phyloP scores from a whole-genome alignment of 1,139 yeast species.

The Hansenula sp. region DNA sequence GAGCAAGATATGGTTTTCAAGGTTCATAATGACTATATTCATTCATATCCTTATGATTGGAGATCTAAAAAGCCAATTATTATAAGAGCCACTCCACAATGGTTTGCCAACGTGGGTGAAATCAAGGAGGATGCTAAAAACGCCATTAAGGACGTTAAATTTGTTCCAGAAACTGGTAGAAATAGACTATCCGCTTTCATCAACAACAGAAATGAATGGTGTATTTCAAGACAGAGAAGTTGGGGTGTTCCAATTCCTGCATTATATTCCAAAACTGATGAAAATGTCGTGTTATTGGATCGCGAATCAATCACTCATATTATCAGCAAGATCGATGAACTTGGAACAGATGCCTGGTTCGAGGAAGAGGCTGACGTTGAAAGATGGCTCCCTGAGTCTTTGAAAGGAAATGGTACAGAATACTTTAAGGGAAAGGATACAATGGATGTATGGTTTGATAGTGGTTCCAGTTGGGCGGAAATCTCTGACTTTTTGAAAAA shows the following conservation, averaged over 20 bases:
- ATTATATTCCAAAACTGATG: constrained; percentile 50
- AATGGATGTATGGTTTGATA: constrained; percentile 99
- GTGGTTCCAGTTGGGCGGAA: constrained; percentile 90
- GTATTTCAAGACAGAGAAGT: constrained; percentile 92
- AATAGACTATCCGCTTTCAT: constrained; percentile 73
- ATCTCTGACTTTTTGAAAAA: constrained; percentile 39
- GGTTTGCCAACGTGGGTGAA: constrained; percentile 86
- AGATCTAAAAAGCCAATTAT: constrained; percentile 93
- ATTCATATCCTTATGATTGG: constrained; percentile 97
- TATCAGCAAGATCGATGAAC: constrained; percentile 45
- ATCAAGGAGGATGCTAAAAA: constrained; percentile 61
- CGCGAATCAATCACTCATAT: constrained; percentile 49
- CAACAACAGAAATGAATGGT: constrained; percentile 87
- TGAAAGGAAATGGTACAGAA: constrained; percentile 32
- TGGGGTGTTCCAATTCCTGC: constrained; percentile 99
- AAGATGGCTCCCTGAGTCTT: constrained; percentile 69
- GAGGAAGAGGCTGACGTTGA: constrained; percentile 44
- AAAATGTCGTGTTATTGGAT: constrained; percentile 57
- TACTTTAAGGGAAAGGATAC: constrained; percentile 78
- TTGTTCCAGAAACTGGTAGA: constrained; percentile 70
- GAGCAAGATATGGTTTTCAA: constrained; percentile 44
- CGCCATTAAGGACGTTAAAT: constrained; percentile 59
- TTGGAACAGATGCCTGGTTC: constrained; percentile 82
- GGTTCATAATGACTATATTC: constrained; percentile 51
- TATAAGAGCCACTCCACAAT: constrained; percentile 92